A percentile compares a stretch with the other conserved stretches of the same genome.
Evolutionary conservation across 768 basidiomycete genomes (phyloP).

Genomic region (Mycena chlorophos): DNA sequence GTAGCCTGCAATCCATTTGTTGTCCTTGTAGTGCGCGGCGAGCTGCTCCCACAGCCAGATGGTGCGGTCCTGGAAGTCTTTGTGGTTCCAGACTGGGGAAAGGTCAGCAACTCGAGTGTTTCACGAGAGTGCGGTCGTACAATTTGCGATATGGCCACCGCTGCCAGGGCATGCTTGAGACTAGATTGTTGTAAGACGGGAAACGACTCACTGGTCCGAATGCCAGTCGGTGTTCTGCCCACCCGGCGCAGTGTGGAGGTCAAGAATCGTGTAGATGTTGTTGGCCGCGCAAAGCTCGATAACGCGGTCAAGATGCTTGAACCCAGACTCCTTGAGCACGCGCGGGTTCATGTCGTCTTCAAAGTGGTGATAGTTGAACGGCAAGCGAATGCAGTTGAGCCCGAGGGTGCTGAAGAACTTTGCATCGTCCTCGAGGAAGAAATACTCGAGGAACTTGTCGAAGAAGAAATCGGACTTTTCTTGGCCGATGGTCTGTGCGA

Average conservation of each 20-base stretch:
- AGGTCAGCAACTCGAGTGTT: not conserved
- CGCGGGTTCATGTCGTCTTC: conserved; percentile 81
- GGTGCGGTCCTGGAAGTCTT: conserved; percentile 79
- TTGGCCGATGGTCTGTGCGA: conserved; percentile 64
- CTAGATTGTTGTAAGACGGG: no score
- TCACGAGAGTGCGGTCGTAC: conserved; percentile 28
- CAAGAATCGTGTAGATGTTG: conserved; percentile 79
- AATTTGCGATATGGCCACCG: conserved; percentile 66
- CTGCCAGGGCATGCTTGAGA: no score
- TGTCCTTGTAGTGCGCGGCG: conserved; percentile 71
- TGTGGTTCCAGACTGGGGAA: conserved; percentile 71
- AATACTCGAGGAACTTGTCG: conserved; percentile 86
- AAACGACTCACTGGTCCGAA: conserved; percentile 47
- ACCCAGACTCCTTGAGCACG: conserved; percentile 70
- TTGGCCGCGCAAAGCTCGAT: conserved; percentile 72
- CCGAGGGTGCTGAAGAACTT: conserved; percentile 76
- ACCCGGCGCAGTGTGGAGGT: conserved; percentile 75
- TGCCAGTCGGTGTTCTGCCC: conserved; percentile 85
- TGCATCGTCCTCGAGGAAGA: conserved; percentile 77
- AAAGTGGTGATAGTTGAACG: conserved; percentile 76
- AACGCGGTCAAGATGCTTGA: conserved; percentile 83
- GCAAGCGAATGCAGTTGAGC: conserved; percentile 75
- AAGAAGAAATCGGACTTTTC: conserved; percentile 79
- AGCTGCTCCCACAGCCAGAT: conserved; percentile 79
- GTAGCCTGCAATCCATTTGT: conserved; percentile 85